These are phyloP conservation scores for Kwoniella sp. DNA, from an alignment of 768 basidiomycete species.

Conservation along the genomic window DNA sequence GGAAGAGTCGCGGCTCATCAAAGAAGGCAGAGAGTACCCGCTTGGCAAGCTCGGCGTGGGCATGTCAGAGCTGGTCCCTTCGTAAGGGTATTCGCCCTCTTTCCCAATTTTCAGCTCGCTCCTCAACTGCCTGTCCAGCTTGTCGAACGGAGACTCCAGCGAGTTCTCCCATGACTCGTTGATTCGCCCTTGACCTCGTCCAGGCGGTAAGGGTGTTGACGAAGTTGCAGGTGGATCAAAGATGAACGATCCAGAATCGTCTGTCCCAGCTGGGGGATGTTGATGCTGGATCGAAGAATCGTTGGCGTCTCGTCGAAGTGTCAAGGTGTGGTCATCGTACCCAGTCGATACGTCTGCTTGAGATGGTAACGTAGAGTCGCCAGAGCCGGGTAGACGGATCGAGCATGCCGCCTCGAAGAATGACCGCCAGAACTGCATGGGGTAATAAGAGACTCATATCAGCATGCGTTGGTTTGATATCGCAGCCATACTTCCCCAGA, in stretches of 20 bases:
- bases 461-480: no score
- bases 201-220: conserved; percentile 70
- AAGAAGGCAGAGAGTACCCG: conserved; percentile 33
- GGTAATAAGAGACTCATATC: not conserved
- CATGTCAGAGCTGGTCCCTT: conserved; percentile 19
- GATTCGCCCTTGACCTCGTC: conserved; percentile 7
- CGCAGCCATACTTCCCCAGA: no score
- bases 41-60: conserved; percentile 41
- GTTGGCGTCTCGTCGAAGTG: conserved; percentile 18
- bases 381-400: conserved; percentile 75
- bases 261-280: conserved; percentile 54
- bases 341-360: conserved; percentile 30
- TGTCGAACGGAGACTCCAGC: conserved; percentile 72
- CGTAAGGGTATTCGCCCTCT: conserved; percentile 4
- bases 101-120: conserved; percentile 42
- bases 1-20: conserved; percentile 5
- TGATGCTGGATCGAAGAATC: conserved; percentile 13
- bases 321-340: conserved; percentile 28
- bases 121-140: conserved; percentile 58
- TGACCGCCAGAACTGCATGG: conserved; percentile 83
- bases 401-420: conserved; percentile 95
- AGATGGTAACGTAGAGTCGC: conserved; percentile 57
- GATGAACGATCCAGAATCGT: conserved; percentile 69
- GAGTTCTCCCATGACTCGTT: conserved; percentile 65
- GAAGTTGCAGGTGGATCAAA: conserved; percentile 67